These are phyloP conservation scores for Phoenix roebelenii DNA, from an alignment of 176 grass and related monocot genomes.

Conservation along the genomic window DNA sequence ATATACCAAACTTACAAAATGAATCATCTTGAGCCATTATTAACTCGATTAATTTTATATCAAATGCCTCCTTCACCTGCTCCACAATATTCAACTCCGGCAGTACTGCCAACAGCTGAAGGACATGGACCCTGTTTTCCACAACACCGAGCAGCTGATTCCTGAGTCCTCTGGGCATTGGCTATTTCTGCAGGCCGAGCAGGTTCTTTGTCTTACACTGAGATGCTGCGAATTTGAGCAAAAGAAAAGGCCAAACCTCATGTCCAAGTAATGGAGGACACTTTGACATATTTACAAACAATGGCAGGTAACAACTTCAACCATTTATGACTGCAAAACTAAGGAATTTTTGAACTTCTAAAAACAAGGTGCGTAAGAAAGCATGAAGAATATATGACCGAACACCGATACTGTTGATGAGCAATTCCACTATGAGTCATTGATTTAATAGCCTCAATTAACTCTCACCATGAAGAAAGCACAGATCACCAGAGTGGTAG, in stretches of 20 bases:
- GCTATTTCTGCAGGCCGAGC: slow-evolving; percentile 35
- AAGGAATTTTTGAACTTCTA: too few species aligned
- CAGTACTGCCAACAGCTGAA: slow-evolving; percentile 34
- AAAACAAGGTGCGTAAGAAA: too few species aligned
- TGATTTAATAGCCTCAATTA: too few species aligned
- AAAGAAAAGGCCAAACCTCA: slow-evolving; percentile 33
- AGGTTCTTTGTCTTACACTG: slow-evolving; percentile 21
- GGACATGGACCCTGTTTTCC: slow-evolving; percentile 43
- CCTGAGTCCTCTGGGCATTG: slow-evolving; percentile 26
- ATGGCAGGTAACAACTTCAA: slow-evolving; percentile 15
- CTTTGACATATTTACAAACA: slow-evolving; percentile 24
- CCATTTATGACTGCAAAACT: neutral
- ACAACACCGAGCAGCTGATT: slow-evolving; percentile 35
- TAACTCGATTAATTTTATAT: neutral
- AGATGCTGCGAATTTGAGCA: slow-evolving; percentile 35
- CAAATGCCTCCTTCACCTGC: slow-evolving; percentile 15
- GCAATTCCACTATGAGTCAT: too few species aligned
- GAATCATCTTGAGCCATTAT: too few species aligned
- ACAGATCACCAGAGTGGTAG: too few species aligned
- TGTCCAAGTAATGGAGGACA: slow-evolving; percentile 29
- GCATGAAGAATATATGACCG: too few species aligned
- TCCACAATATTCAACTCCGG: slow-evolving; percentile 26
- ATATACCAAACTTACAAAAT: too few species aligned
- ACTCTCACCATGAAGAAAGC: too few species aligned
- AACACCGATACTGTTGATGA: too few species aligned